Percentiles rank a stretch among this genome's conserved stretches.
Evolutionary conservation across 108 stramenopile genomes (phyloP).

Genomic region (Licmophora abbreviata): DNA sequence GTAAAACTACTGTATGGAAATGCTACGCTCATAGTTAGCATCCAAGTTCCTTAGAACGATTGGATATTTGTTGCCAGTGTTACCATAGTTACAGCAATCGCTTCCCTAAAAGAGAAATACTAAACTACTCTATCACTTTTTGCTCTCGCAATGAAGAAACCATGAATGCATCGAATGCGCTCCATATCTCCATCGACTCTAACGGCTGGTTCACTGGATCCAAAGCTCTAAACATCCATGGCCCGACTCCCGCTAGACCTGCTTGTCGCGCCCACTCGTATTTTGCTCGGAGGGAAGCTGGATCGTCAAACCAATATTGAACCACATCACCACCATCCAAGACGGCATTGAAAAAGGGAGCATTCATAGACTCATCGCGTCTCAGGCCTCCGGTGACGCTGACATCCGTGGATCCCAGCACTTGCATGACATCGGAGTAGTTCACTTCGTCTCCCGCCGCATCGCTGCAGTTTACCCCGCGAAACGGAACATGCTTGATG

Average conservation of each 20-base stretch:
- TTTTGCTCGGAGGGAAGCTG: conserved; percentile 11
- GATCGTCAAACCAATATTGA: conserved; percentile 37
- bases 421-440: conserved; percentile 1
- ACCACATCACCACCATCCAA: background rate
- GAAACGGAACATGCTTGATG: conserved; percentile 32
- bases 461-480: conserved; percentile 45
- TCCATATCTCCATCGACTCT: conserved; percentile 21
- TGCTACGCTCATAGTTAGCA: no score
- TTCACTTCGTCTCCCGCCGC: conserved; percentile 31
- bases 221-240: conserved; percentile 18
- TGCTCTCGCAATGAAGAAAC: background rate
- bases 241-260: conserved; percentile 16
- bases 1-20: no score
- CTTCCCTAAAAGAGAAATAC: no score
- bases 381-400: conserved; percentile 2
- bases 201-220: conserved; percentile 12
- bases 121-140: no score
- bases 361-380: conserved; percentile 16
- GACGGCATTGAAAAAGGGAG: conserved; percentile 23
- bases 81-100: no score
- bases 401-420: conserved; percentile 1
- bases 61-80: no score
- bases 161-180: conserved; percentile 18
- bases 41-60: no score
- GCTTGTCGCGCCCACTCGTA: conserved; percentile 10